Evolutionary conservation across 148 eudicot species (phyloP), one percentile per base, ranked within the genome.

Genomic region (Amaranthus palmeri): DNA sequence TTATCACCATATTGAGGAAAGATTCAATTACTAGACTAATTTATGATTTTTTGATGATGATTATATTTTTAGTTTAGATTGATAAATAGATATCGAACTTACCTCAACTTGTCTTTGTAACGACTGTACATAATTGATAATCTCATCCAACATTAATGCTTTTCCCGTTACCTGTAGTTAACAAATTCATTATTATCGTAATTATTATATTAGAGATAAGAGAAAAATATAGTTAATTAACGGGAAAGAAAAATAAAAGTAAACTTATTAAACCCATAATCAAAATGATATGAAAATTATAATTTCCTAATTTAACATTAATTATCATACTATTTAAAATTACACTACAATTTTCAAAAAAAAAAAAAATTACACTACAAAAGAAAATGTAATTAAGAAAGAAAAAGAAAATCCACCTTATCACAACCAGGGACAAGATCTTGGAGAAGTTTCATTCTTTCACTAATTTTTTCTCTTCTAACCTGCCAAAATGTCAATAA

Each of bases 21-120:
- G n/a, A n/a, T n/a, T n/a, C n/a, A n/a, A n/a, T n/a, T n/a, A n/a
- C n/a, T n/a, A n/a, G n/a, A n/a, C n/a, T n/a, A n/a, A n/a, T n/a
- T n/a, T n/a, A 45, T 25, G 25, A 56, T 0, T 15, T 55, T 4
- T 47, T n/a, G 10, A 48, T 9, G 9, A 9, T 65, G 14, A 48
- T n/a, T n/a, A 11, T 49, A 40, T 55, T 1, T 46, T 46, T 58
- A 59, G 46, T 14, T 1, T 46, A 46, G 58, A 59, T 45, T 14
- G 44, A 13, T 53, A 43, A 48, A 18, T 42, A 49, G 48, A 61
- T 3, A 41, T 48, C 42, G 0, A 57, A 58, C 49, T 72, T 84
- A 95, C 98, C 97, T 95, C 96, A 18, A 95, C 98, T 82, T 91
- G 97, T 70, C 86, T 81, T 78, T 93, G 98, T 80, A 93, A 83